Conservation (phyloP, 2,329 filamentous ascomycete species). For the Aaosphaeria arxii region DNA sequence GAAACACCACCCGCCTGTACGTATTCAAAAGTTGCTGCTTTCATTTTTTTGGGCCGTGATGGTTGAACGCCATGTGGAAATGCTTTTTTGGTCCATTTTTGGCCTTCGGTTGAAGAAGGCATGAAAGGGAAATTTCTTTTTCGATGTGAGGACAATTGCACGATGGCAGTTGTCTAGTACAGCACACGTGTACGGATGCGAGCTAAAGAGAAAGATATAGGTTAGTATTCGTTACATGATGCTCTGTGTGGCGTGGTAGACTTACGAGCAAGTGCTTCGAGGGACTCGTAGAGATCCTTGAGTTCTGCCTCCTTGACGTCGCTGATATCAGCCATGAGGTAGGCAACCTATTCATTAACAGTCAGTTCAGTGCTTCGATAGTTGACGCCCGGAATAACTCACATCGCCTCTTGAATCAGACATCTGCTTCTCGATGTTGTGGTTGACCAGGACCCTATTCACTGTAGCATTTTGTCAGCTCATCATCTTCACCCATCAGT, state of each 20-base stretch:
- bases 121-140: neutral
- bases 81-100: slow-evolving; percentile 17
- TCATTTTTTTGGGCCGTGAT: no score
- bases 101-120: neutral
- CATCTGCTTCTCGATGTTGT: slow-evolving; percentile 99
- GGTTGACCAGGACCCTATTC: slow-evolving; percentile 88
- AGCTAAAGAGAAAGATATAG: slow-evolving; percentile 14
- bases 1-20: no score
- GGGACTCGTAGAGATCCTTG: slow-evolving; percentile 76
- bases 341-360: slow-evolving; percentile 62
- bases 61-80: slow-evolving; percentile 36
- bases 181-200: slow-evolving; percentile 48
- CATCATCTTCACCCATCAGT: no score
- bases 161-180: slow-evolving; percentile 31
- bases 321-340: slow-evolving; percentile 97
- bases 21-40: no score
- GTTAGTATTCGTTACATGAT: neutral
- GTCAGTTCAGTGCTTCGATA: neutral
- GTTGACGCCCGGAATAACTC: slow-evolving; percentile 21
- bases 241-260: slow-evolving; percentile 7
- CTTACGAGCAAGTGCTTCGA: slow-evolving; percentile 80
- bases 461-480: slow-evolving; percentile 49
- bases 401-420: slow-evolving; percentile 91
- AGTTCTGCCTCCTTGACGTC: slow-evolving; percentile 77
- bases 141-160: neutral